Evolutionary conservation across 2,329 filamentous ascomycete species (phyloP).

Genomic region (Aspergillus sp.): DNA sequence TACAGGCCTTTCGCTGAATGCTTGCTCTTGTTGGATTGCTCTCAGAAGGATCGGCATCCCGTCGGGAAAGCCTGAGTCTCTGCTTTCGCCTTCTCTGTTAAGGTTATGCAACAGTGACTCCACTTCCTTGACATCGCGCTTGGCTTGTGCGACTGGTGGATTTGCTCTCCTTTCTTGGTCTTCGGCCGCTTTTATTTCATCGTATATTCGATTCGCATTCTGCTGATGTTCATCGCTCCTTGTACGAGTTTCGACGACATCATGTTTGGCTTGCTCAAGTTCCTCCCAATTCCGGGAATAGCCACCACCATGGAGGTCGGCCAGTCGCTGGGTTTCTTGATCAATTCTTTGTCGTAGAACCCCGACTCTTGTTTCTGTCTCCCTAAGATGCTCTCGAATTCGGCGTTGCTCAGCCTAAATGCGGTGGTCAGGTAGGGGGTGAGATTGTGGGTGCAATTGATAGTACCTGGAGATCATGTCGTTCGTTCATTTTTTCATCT

Average conservation of each 20-base stretch:
- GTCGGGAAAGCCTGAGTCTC: conserved; percentile 63
- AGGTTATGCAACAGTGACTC: conserved; percentile 55
- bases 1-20: conserved; percentile 71
- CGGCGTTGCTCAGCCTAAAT: conserved; percentile 65
- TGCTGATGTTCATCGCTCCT: conserved; percentile 44
- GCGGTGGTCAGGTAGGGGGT: conserved; percentile 11
- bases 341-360: conserved; percentile 47
- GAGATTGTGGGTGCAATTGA: neutral
- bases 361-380: conserved; percentile 46
- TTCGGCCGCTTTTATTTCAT: conserved; percentile 36
- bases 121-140: conserved; percentile 54
- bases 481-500: conserved; percentile 54
- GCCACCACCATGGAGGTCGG: conserved; percentile 67
- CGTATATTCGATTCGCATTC: conserved; percentile 35
- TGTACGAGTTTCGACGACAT: conserved; percentile 46
- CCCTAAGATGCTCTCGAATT: conserved; percentile 60
- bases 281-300: conserved; percentile 62
- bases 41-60: conserved; percentile 64
- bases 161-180: conserved; percentile 25
- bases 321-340: conserved; percentile 57
- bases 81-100: conserved; percentile 57
- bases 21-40: conserved; percentile 66
- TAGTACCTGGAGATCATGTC: conserved; percentile 53
- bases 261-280: conserved; percentile 58
- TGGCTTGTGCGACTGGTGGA: conserved; percentile 44